Base-by-base conservation (phyloP, 2,329 filamentous ascomycete species). In the Penicillium sp. region DNA sequence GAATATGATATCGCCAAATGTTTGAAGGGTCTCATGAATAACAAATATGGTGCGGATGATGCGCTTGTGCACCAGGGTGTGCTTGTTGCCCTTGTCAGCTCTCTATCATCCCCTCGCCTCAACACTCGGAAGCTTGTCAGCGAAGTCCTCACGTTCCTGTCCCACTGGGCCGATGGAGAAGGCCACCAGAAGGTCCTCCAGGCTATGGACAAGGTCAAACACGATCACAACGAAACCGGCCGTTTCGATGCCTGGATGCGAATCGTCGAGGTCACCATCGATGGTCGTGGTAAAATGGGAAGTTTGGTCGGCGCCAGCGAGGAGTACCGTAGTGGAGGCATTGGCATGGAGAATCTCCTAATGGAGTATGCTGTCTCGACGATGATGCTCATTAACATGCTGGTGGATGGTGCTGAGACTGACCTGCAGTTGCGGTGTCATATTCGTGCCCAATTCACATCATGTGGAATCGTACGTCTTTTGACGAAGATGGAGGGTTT, bases 281-380 rank as follows among this genome's bases (percentile, higher is more conserved):
- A 98, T 75, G 95, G 95, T 39, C 89, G 95, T 70, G 95, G 95
- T 68, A 99, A 98, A 83, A 97, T 99, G 92, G 95, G 95, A 68
- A 97, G 93, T 78, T 81, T 98, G 67, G 95, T 99, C 27, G 95
- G 95, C 63, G 95, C 95, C 31, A 97, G 92, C 70, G 95, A 98
- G 69, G 95, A 99, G 78, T 88, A 96, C 57, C 89, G 95, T 66
- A 96, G 90, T 68, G 95, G 95, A 63, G 95, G 95, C 63, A 96
- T 97, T 70, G 95, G 95, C 73, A 96, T 98, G 88, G 95, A 99
- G 83, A 98, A 98, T 76, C 81, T 97, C 69, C 84, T 99, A 53
- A 98, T 99, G 95, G 95, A 99, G 82, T 99, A 99, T 71, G 93
- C 93, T 39, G 91, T 98, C 49, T 91, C 93, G 33, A 96, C 93